Percentiles rank a stretch among this genome's conserved stretches.
phyloP scores from a whole-genome alignment of 345 rosid genomes.

The Bruguiera parviflora region DNA sequence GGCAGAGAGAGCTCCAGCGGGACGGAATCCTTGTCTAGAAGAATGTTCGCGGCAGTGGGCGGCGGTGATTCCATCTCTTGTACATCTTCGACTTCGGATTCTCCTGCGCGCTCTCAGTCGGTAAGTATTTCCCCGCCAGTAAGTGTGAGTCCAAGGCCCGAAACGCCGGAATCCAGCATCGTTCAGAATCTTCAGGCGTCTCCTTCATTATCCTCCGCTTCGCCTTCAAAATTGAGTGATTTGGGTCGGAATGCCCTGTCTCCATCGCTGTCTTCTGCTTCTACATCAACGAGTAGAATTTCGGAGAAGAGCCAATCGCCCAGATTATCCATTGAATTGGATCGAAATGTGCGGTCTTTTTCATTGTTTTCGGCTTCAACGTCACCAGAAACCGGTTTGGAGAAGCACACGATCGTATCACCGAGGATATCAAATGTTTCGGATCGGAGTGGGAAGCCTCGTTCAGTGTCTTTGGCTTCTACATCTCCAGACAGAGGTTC shows the following conservation, averaged over 20 bases:
- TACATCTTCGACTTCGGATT: constrained; percentile 66
- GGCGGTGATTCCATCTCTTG: constrained; percentile 48
- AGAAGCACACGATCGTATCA: constrained; percentile 18
- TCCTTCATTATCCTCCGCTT: constrained; percentile 11
- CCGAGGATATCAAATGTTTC: constrained; percentile 25
- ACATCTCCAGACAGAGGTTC: constrained; percentile 48
- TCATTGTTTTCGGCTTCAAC: constrained; percentile 39
- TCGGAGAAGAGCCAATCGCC: constrained; percentile 27
- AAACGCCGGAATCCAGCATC: constrained; percentile 36
- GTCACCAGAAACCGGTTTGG: constrained; percentile 44
- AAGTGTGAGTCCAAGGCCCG: constrained; percentile 56
- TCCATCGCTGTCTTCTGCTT: constrained; percentile 16
- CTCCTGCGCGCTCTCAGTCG: constrained; percentile 76
- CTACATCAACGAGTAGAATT: constrained; percentile 33
- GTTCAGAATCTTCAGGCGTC: constrained; percentile 20
- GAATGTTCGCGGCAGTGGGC: constrained; percentile 40
- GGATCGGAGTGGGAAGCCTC: constrained; percentile 33
- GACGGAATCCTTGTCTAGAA: constrained; percentile 69
- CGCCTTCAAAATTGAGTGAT: constrained; percentile 7
- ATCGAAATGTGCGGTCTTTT: constrained; percentile 39
- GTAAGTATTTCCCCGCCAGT: constrained; percentile 77
- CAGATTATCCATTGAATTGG: constrained; percentile 23
- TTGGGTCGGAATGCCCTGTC: not conserved
- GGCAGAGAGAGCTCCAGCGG: constrained; percentile 55
- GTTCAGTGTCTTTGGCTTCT: constrained; percentile 42